phyloP scores from a whole-genome alignment of 2,329 filamentous ascomycete genomes.

The Xylariaceae sp. region DNA sequence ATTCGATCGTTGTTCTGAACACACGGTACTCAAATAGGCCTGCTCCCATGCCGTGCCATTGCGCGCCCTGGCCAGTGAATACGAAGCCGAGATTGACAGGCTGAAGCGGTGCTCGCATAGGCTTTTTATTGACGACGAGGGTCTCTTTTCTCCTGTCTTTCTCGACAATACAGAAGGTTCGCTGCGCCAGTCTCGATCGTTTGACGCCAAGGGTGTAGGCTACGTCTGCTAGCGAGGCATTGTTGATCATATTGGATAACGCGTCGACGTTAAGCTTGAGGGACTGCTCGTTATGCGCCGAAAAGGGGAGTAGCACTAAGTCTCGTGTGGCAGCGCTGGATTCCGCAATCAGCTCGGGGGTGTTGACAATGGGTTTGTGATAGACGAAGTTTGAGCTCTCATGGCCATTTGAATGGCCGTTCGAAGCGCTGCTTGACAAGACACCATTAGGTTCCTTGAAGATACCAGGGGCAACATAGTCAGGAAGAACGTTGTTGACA shows the following conservation, averaged over 20 bases:
- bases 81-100: conserved; percentile 7
- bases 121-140: background rate
- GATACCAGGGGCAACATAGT: conserved; percentile 1
- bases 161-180: conserved; percentile 14
- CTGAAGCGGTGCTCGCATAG: background rate
- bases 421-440: conserved; percentile 5
- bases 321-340: conserved; percentile 16
- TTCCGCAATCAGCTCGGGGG: background rate
- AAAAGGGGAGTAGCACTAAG: conserved; percentile 23
- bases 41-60: conserved; percentile 30
- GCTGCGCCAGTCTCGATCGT: conserved; percentile 5
- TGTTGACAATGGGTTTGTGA: background rate
- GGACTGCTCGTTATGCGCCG: conserved; percentile 20
- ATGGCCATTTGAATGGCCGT: background rate
- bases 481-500: conserved; percentile 16
- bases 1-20: conserved; percentile 8
- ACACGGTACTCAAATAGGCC: conserved; percentile 15
- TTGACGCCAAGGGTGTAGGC: conserved; percentile 15
- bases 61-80: conserved; percentile 31
- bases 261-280: conserved; percentile 19
- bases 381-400: background rate
- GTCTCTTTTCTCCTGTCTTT: background rate
- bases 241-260: background rate
- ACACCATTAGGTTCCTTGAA: background rate
- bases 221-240: conserved; percentile 9